Evolutionary conservation across 1,139 yeast species (phyloP).

Genomic region (Sugiyamaella paludigena): DNA sequence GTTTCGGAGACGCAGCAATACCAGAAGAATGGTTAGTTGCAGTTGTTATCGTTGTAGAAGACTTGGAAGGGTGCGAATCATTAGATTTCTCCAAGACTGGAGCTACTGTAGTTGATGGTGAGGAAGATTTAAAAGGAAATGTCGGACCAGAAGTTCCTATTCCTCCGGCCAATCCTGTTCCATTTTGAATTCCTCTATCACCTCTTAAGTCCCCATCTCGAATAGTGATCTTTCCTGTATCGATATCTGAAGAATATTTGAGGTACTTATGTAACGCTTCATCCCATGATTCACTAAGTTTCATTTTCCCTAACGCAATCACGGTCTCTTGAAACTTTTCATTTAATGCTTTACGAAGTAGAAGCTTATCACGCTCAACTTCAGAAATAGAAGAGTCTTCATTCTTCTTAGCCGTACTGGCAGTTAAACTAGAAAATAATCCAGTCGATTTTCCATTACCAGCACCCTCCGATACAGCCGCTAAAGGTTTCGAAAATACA

Average conservation of each 20-base stretch:
- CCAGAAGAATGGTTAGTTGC: conserved; percentile 1
- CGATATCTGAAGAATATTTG: conserved; percentile 50
- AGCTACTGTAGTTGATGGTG: conserved; percentile 1
- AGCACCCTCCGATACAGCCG: background rate
- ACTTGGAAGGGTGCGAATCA: background rate
- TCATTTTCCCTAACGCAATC: conserved; percentile 42
- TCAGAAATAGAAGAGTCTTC: background rate
- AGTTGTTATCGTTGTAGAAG: background rate
- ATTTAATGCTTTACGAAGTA: conserved; percentile 54
- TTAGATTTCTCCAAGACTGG: conserved; percentile 3
- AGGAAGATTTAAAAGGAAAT: background rate
- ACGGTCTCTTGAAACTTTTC: conserved; percentile 57
- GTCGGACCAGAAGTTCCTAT: no score
- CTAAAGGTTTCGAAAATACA: conserved; percentile 15
- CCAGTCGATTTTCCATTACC: background rate
- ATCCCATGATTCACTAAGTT: conserved; percentile 58
- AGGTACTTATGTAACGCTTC: conserved; percentile 59
- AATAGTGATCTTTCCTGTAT: conserved; percentile 25
- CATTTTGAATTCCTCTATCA: background rate
- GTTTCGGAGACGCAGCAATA: conserved; percentile 1
- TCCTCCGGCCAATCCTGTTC: background rate
- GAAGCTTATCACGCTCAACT: conserved; percentile 12
- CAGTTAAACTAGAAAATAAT: background rate
- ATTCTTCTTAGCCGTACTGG: background rate
- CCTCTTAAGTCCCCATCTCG: background rate